A percentile compares a stretch with the other conserved stretches of the same genome.
phyloP scores from a whole-genome alignment of 768 basidiomycete species.

The Rubroboletus satanas region DNA sequence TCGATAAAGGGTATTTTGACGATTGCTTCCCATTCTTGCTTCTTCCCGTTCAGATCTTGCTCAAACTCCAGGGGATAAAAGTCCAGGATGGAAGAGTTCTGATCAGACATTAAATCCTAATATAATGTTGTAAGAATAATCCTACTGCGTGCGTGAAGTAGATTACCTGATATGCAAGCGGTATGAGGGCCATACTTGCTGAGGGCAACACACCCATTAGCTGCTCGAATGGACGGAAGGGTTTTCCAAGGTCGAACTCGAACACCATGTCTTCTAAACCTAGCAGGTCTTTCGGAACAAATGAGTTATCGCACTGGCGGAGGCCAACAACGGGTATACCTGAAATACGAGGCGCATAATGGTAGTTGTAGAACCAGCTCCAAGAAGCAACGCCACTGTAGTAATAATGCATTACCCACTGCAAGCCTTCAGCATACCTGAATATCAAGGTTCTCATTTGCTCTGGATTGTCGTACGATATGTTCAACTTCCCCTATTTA shows the following conservation, averaged over 20 bases:
- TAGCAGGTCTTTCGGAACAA: constrained; percentile 44
- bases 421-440: constrained; percentile 88
- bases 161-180: constrained; percentile 75
- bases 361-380: constrained; percentile 99
- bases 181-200: constrained; percentile 87
- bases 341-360: constrained; percentile 94
- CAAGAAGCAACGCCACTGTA: constrained; percentile 96
- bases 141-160: neutral
- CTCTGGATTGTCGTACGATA: constrained; percentile 67
- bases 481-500: constrained; percentile 76
- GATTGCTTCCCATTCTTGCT: constrained; percentile 97
- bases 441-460: constrained; percentile 68
- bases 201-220: constrained; percentile 96
- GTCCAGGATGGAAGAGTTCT: constrained; percentile 83
- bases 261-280: constrained; percentile 78
- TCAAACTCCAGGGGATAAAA: constrained; percentile 94
- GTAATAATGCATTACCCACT: constrained; percentile 99
- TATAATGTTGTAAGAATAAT: neutral
- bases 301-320: neutral
- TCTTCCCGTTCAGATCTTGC: constrained; percentile 95
- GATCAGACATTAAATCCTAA: constrained; percentile 86
- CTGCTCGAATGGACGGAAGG: constrained; percentile 93
- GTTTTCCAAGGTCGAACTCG: constrained; percentile 78
- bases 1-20: constrained; percentile 99
- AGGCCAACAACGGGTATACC: constrained; percentile 45